Conservation (phyloP, 169 alveolate species). For the Cryptosporidium sp. region DNA sequence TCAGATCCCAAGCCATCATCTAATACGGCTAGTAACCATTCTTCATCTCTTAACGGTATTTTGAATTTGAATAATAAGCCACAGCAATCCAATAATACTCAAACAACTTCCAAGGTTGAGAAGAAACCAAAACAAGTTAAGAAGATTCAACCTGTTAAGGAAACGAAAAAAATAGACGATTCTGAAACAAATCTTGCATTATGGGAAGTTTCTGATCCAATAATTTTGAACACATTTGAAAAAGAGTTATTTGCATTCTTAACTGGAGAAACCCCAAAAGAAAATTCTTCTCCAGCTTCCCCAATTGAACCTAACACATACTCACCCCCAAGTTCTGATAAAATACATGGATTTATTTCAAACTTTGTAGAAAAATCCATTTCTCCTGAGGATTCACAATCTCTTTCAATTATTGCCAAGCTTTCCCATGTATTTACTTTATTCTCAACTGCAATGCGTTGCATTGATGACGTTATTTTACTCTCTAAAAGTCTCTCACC, state of each 20-base stretch:
- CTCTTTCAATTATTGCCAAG: constrained; percentile 33
- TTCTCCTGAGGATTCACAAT: not conserved
- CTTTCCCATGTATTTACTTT: constrained; percentile 28
- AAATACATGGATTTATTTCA: not conserved
- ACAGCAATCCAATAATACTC: not conserved
- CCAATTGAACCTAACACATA: constrained; percentile 17
- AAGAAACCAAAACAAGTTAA: constrained; percentile 14
- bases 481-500: constrained; percentile 34
- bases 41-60: constrained; percentile 1
- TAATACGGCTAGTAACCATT: not conserved
- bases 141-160: not conserved
- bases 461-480: constrained; percentile 18
- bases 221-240: constrained; percentile 11
- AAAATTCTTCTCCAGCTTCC: constrained; percentile 16
- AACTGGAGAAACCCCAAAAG: constrained; percentile 29
- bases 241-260: constrained; percentile 4
- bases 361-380: not conserved
- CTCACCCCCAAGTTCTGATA: constrained; percentile 16
- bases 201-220: constrained; percentile 24
- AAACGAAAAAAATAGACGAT: constrained; percentile 26
- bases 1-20: not conserved
- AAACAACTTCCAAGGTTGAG: constrained; percentile 1
- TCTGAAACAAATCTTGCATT: constrained; percentile 12
- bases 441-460: constrained; percentile 26
- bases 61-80: not conserved